Conservation (phyloP, 2,329 filamentous ascomycete species). For the Monosporascus sp. region DNA sequence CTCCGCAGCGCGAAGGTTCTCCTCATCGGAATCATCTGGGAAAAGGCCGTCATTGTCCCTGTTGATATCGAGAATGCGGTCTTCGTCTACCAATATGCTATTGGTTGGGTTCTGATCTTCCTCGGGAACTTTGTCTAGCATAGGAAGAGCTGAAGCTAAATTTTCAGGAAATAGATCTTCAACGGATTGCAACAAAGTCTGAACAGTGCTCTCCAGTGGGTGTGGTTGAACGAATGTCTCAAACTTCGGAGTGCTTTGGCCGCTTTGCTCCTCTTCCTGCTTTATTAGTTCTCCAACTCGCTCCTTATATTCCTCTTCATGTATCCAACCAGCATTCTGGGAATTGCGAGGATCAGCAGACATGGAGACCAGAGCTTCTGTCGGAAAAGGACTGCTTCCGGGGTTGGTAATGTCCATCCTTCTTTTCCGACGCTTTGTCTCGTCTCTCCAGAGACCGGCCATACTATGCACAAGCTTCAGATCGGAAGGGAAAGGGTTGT, state of each 20-base stretch:
- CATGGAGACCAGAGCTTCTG: conserved; percentile 81
- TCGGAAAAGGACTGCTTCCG: conserved; percentile 70
- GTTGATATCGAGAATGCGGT: conserved; percentile 42
- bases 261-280: conserved; percentile 52
- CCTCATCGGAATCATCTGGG: conserved; percentile 49
- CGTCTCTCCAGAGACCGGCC: conserved; percentile 88
- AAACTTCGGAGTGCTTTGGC: conserved; percentile 47
- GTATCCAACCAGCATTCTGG: conserved; percentile 79
- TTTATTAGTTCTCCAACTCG: conserved; percentile 58
- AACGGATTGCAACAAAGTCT: conserved; percentile 75
- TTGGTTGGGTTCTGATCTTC: conserved; percentile 28
- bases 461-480: conserved; percentile 89
- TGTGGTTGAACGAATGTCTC: conserved; percentile 56
- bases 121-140: conserved; percentile 24
- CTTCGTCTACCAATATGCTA: conserved; percentile 61
- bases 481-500: conserved; percentile 56
- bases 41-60: conserved; percentile 43
- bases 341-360: conserved; percentile 73
- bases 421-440: conserved; percentile 71
- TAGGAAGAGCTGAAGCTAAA: conserved; percentile 43
- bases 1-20: conserved; percentile 20
- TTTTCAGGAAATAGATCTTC: conserved; percentile 78
- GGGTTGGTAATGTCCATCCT: conserved; percentile 60
- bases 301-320: conserved; percentile 76
- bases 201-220: conserved; percentile 54